Evolutionary conservation across 2,329 filamentous ascomycete genomes (phyloP).

Genomic region (Nemania abortiva): DNA sequence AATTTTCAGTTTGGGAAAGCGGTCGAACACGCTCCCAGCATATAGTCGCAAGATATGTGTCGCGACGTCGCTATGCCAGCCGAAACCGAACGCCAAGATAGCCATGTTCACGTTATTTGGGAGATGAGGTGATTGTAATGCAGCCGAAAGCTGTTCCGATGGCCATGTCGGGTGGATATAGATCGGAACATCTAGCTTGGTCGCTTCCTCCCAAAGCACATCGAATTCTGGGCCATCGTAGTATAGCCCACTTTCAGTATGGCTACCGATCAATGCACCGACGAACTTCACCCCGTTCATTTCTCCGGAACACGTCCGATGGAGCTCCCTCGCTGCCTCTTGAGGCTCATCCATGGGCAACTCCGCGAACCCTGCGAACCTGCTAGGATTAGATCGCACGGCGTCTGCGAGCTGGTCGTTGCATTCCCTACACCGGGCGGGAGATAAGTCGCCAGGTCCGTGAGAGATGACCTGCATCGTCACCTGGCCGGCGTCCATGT

Average conservation of each 20-base stretch:
- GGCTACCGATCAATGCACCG: conserved; percentile 51
- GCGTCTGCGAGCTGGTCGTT: conserved; percentile 48
- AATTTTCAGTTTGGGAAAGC: conserved; percentile 54
- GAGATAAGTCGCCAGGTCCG: conserved; percentile 38
- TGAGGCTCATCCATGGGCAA: conserved; percentile 50
- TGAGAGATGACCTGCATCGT: conserved; percentile 48
- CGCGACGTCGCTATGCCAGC: conserved; percentile 55
- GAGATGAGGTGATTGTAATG: conserved; percentile 52
- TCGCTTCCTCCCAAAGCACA: conserved; percentile 51
- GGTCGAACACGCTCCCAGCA: conserved; percentile 51
- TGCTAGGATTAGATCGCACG: conserved; percentile 43
- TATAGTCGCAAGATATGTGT: conserved; percentile 52
- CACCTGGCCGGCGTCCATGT: conserved; percentile 44
- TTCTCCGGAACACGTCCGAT: conserved; percentile 46
- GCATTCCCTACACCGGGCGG: conserved; percentile 38
- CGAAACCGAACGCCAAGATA: conserved; percentile 48
- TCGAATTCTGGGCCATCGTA: conserved; percentile 50
- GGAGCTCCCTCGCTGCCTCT: conserved; percentile 49
- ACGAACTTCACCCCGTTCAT: conserved; percentile 51
- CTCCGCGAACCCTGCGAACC: conserved; percentile 49
- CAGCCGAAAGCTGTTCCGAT: conserved; percentile 49
- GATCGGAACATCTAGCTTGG: conserved; percentile 62
- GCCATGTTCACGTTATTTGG: conserved; percentile 44
- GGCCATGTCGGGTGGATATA: conserved; percentile 64
- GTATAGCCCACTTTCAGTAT: conserved; percentile 45